Evolutionary conservation across 2,329 filamentous ascomycete species (phyloP), one percentile per base, ranked within the genome.

Genomic region (Mollisiaceae sp.): DNA sequence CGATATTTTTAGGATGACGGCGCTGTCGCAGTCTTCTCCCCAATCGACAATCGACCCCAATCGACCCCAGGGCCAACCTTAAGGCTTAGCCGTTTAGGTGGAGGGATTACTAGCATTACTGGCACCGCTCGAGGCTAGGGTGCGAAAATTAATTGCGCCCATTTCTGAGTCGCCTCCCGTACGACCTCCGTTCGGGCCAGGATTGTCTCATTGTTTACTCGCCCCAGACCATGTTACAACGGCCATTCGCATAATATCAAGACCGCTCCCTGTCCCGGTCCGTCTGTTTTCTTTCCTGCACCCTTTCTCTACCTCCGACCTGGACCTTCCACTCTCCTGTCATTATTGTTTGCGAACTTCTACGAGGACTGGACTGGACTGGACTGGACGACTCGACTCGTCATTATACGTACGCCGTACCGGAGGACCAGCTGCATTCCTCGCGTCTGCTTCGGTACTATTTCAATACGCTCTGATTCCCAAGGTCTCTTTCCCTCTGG

Each of bases 161-260:
- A 3, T 50, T 50, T 50, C 8, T 1, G 9, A 22, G 45, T 9
- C 18, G n/a, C 8, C n/a, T 22, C n/a, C 45, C n/a, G 45, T 50
- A 43, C 41, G 15, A 8, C 27, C 27, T 32, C 41, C 6, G 41
- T 18, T 18, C n/a, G 41, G 41, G 12, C 14, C 41, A n/a, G n/a
- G 41, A 43, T 43, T 43, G 45, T 50, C 45, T 50, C 45, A 50
- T 54, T 54, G 50, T 54, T 54, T 54, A 54, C 22, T 9, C 22
- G 15, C 41, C 41, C n/a, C n/a, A 15, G n/a, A 11, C 18, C 18
- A 50, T n/a, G 18, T 20, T 20, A 50, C 45, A 50, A 50, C 50
- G 22, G 27, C 11, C 47, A 52, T 18, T 41, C 50, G 50, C 50
- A 54, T 54, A 54, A 54, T 54, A 54, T 18, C 14, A 54, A 11